Percentiles rank a stretch among this genome's conserved stretches.
phyloP scores from a whole-genome alignment of 176 grass and related monocot genomes.

The Eragrostis nindensis region DNA sequence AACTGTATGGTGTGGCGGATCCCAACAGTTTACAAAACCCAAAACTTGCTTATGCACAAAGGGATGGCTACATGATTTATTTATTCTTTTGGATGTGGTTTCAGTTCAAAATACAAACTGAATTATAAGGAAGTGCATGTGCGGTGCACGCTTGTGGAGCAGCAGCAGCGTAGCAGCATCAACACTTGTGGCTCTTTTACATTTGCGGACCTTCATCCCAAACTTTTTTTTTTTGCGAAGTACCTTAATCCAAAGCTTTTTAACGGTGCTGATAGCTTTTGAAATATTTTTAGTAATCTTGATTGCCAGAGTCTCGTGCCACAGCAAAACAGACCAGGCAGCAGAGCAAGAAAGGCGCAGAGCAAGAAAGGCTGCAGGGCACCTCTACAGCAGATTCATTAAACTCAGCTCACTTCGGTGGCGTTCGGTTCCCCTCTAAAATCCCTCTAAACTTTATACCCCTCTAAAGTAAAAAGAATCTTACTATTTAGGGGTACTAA shows the following conservation, averaged over 20 bases:
- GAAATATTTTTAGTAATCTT: neutral
- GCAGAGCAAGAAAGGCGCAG: slow-evolving; percentile 31
- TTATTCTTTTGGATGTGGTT: neutral
- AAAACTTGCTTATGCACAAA: neutral
- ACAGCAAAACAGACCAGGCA: neutral
- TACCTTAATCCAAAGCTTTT: slow-evolving; percentile 5
- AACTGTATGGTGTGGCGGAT: neutral
- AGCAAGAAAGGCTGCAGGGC: slow-evolving; percentile 36
- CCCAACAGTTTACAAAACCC: neutral
- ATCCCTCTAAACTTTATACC: too few species aligned
- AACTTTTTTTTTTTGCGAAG: too few species aligned
- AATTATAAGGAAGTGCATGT: neutral
- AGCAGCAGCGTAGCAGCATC: too few species aligned
- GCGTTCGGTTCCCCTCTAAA: too few species aligned
- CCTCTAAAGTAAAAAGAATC: too few species aligned
- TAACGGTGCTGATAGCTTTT: neutral
- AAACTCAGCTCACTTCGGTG: slow-evolving; percentile 12
- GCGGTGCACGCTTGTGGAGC: neutral
- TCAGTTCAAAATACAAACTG: neutral
- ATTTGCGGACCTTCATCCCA: too few species aligned
- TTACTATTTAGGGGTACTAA: too few species aligned
- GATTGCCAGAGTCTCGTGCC: neutral
- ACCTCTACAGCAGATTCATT: slow-evolving; percentile 36
- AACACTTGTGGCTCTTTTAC: neutral
- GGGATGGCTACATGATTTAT: neutral